Percentiles rank a stretch among this genome's conserved stretches.
These are phyloP conservation scores for Trichoderma pleuroti DNA, from an alignment of 2,329 filamentous ascomycete genomes.

Conservation along the genomic window DNA sequence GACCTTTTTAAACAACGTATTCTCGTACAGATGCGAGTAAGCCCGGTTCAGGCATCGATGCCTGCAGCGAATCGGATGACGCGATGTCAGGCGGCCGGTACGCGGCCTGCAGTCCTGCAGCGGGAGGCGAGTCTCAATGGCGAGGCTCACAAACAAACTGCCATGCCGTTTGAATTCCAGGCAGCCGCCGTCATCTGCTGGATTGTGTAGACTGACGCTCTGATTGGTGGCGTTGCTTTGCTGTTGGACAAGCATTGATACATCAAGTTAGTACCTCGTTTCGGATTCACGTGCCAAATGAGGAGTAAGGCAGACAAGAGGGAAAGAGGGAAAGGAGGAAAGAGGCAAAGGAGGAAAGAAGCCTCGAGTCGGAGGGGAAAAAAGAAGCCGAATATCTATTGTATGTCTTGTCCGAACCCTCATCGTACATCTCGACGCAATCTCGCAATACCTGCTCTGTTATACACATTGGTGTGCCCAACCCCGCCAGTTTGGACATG, in stretches of 20 bases:
- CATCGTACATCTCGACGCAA: conserved; percentile 9
- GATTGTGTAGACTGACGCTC: neutral
- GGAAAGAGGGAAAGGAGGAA: neutral
- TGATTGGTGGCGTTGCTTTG: neutral
- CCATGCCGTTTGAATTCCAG: neutral
- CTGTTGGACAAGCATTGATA: neutral
- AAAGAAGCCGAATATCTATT: neutral
- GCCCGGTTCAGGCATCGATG: neutral
- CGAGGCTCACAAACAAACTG: neutral
- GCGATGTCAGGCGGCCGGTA: neutral
- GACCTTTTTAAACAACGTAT: neutral
- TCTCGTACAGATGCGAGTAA: neutral
- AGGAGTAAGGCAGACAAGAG: neutral
- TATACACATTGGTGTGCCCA: conserved; percentile 14
- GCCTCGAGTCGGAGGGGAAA: neutral
- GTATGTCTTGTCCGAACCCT: neutral
- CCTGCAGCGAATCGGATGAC: neutral
- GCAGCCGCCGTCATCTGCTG: neutral
- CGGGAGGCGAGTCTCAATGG: neutral
- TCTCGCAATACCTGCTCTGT: neutral
- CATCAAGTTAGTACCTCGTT: neutral
- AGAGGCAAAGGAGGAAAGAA: neutral
- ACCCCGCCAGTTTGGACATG: neutral
- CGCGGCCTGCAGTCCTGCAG: neutral
- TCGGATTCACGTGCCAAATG: neutral